Conservation (phyloP, 805 yeast genomes). For the Lipomyces kockii region DNA sequence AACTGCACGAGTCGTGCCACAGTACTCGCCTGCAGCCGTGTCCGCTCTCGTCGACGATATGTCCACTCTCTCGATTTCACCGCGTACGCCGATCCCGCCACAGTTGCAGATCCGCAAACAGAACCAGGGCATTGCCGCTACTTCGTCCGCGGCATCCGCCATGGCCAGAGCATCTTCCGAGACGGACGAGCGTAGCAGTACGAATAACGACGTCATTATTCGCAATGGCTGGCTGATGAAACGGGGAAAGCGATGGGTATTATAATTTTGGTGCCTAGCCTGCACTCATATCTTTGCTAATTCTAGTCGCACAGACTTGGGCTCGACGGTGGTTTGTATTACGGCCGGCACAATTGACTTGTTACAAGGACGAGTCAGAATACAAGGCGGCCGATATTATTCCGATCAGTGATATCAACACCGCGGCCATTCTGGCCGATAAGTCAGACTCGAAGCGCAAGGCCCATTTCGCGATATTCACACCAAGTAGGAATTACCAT, state of each 20-base stretch:
- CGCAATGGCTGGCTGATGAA: constrained; percentile 44
- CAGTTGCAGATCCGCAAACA: constrained; percentile 15
- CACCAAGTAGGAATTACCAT: constrained; percentile 42
- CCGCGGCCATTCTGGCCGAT: constrained; percentile 43
- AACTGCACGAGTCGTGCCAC: constrained; percentile 25
- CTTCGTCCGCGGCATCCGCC: background rate
- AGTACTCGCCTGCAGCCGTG: constrained; percentile 29
- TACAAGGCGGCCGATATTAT: constrained; percentile 44
- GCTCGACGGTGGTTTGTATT: constrained; percentile 46
- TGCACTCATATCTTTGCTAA: background rate
- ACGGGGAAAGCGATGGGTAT: constrained; percentile 37
- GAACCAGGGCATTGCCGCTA: background rate
- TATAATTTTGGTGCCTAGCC: background rate
- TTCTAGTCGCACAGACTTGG: constrained; percentile 39
- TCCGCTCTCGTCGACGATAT: constrained; percentile 29
- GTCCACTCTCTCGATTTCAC: constrained; percentile 26
- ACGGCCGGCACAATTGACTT: constrained; percentile 43
- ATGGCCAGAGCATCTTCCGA: constrained; percentile 16
- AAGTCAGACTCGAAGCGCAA: constrained; percentile 21
- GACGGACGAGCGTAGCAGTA: constrained; percentile 15
- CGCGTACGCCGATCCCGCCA: constrained; percentile 22
- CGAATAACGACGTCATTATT: constrained; percentile 24
- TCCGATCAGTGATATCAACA: constrained; percentile 43
- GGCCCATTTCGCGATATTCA: constrained; percentile 44
- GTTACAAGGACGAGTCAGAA: constrained; percentile 46